phyloP scores from a whole-genome alignment of 306 rosid genomes.

The Ammopiptanthus mongolicus region DNA sequence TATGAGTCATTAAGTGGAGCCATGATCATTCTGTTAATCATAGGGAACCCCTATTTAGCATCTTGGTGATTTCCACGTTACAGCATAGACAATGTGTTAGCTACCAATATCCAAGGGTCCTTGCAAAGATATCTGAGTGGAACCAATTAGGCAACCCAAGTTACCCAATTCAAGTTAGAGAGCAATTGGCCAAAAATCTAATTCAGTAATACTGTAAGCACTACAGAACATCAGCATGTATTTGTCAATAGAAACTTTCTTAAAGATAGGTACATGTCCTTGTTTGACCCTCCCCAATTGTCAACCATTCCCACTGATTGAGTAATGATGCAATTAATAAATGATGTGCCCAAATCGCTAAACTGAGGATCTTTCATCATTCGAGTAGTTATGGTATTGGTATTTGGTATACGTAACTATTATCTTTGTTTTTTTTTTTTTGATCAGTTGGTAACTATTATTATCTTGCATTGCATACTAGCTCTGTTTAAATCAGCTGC shows the following conservation, averaged over 20 bases:
- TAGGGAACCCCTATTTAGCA: conserved; percentile 7
- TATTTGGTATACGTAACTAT: too few relatives aligned
- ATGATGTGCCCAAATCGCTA: not conserved
- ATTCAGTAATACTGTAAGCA: not conserved
- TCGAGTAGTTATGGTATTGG: not conserved
- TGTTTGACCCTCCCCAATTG: conserved; percentile 24
- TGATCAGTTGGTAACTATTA: too few relatives aligned
- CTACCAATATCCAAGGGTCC: not conserved
- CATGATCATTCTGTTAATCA: conserved; percentile 25
- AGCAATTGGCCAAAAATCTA: not conserved
- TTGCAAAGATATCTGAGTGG: not conserved
- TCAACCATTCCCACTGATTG: conserved; percentile 26
- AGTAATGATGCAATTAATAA: conserved; percentile 15
- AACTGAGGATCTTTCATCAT: not conserved
- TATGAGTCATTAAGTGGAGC: conserved; percentile 15
- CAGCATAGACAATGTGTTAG: conserved; percentile 12
- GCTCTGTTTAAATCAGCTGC: not conserved
- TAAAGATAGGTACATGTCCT: not conserved
- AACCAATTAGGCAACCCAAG: not conserved
- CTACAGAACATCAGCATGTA: not conserved
- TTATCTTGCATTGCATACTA: not conserved
- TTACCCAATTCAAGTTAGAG: not conserved
- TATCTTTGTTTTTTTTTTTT: too few relatives aligned
- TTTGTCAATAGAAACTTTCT: not conserved
- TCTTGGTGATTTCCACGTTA: conserved; percentile 28